Evolutionary conservation across 2,329 filamentous ascomycete species (phyloP).

Genomic region (Colletotrichum orbiculare): DNA sequence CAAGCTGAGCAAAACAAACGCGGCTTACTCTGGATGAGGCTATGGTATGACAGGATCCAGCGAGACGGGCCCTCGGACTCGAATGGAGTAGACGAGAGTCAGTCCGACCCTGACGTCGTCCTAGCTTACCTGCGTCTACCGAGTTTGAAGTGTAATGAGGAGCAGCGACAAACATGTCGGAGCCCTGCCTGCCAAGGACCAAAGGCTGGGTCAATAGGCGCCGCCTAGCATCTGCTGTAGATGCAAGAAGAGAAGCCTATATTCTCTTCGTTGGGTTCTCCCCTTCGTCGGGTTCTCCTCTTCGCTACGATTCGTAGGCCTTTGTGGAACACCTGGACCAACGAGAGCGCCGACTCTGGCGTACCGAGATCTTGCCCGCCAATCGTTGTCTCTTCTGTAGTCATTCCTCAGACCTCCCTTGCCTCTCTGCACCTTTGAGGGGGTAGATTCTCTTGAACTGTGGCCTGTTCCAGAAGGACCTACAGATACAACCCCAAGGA

Average conservation of each 20-base stretch:
- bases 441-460: constrained; percentile 3
- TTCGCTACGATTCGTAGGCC: neutral
- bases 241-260: neutral
- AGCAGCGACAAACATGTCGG: neutral
- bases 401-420: constrained; percentile 16
- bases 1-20: constrained; percentile 1
- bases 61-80: constrained; percentile 16
- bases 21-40: constrained; percentile 1
- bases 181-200: constrained; percentile 5
- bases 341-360: neutral
- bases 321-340: constrained; percentile 3
- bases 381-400: constrained; percentile 21
- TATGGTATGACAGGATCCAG: constrained; percentile 31
- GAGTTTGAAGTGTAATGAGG: constrained; percentile 1
- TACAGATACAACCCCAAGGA: neutral
- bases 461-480: neutral
- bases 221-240: constrained; percentile 1
- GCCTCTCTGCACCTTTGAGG: constrained; percentile 8
- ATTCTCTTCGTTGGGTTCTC: neutral
- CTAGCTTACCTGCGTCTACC: constrained; percentile 15
- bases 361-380: neutral
- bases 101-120: constrained; percentile 2
- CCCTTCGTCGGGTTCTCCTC: neutral
- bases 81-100: neutral
- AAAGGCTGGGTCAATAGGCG: constrained; percentile 1